phyloP scores from a whole-genome alignment of 2,329 filamentous ascomycete species.

The Huntiella decipiens region DNA sequence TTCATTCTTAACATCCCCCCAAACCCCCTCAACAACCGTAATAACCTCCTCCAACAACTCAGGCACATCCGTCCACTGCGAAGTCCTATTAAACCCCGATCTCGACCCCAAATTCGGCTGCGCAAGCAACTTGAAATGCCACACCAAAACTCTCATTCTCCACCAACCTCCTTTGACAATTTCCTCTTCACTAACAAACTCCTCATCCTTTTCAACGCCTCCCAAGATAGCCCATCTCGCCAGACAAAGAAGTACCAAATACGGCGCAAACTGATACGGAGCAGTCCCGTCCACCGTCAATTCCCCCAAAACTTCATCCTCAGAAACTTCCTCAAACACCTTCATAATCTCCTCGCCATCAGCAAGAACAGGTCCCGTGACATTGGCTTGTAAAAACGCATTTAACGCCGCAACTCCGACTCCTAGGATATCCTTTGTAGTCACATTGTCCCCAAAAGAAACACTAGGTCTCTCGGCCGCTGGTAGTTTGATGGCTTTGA shows the following conservation, averaged over 20 bases:
- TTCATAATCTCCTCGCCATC: slow-evolving; percentile 32
- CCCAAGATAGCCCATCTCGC: slow-evolving; percentile 24
- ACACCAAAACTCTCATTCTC: slow-evolving; percentile 52
- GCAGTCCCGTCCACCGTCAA: slow-evolving; percentile 71
- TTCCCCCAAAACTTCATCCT: slow-evolving; percentile 19
- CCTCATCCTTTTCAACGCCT: slow-evolving; percentile 23
- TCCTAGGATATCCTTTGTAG: slow-evolving; percentile 19
- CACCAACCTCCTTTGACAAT: slow-evolving; percentile 31
- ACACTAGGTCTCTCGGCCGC: too few relatives aligned
- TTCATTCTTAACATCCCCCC: slow-evolving; percentile 19
- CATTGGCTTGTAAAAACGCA: slow-evolving; percentile 69
- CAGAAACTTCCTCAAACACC: slow-evolving; percentile 21
- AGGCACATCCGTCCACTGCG: slow-evolving; percentile 40
- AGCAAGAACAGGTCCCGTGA: slow-evolving; percentile 54
- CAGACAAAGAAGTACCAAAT: slow-evolving; percentile 66
- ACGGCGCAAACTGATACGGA: slow-evolving; percentile 66
- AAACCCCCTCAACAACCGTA: slow-evolving; percentile 23
- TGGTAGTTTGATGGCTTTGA: not conserved
- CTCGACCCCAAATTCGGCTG: slow-evolving; percentile 35
- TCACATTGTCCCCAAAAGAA: too few relatives aligned
- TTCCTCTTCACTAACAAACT: slow-evolving; percentile 18
- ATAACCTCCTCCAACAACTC: slow-evolving; percentile 33
- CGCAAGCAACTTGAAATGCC: slow-evolving; percentile 41
- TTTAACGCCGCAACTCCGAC: slow-evolving; percentile 52
- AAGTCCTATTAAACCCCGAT: slow-evolving; percentile 34